phyloP scores from a whole-genome alignment of 306 rosid species.

The Sicyos edulis region DNA sequence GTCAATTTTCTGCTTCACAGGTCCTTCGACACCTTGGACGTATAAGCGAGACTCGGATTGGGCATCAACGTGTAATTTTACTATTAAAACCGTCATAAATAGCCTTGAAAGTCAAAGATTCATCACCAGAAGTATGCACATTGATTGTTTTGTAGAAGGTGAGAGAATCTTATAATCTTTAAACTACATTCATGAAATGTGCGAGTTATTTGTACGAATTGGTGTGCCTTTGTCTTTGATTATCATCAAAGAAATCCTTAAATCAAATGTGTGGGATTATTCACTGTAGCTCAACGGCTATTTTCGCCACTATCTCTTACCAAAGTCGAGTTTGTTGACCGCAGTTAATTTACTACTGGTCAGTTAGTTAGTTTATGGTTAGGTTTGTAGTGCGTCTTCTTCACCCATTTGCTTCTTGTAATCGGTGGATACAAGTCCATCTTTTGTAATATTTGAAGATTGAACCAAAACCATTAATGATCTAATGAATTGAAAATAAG shows the following conservation, averaged over 20 bases:
- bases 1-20: slow-evolving; percentile 34
- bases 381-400: no score
- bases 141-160: neutral
- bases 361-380: no score
- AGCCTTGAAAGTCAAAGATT: neutral
- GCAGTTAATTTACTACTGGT: no score
- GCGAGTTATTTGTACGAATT: neutral
- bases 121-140: neutral
- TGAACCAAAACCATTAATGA: no score
- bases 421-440: no score
- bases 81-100: slow-evolving; percentile 55
- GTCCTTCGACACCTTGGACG: slow-evolving; percentile 97
- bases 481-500: no score
- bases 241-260: neutral
- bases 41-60: slow-evolving; percentile 68
- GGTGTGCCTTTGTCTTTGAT: neutral
- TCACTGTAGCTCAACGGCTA: no score
- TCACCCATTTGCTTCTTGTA: no score
- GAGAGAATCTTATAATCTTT: neutral
- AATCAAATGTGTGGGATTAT: neutral
- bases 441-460: no score
- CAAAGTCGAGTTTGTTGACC: no score
- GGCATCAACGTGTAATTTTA: slow-evolving; percentile 71
- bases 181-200: neutral
- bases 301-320: no score